Percentiles rank a stretch among this genome's conserved stretches.
phyloP scores from a whole-genome alignment of 805 yeast genomes.

The Candida jianshihensis region DNA sequence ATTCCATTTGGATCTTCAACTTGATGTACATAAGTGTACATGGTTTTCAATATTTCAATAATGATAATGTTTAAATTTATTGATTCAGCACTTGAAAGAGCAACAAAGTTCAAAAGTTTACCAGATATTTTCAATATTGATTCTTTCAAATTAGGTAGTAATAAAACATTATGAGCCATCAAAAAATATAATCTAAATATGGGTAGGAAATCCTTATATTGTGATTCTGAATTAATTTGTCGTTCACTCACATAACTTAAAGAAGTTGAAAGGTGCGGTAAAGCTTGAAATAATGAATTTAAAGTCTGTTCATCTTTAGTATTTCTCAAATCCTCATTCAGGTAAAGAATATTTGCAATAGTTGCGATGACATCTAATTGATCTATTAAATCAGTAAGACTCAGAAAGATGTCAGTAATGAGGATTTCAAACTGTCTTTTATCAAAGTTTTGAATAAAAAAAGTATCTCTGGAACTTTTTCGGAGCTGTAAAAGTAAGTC shows the following conservation, averaged over 20 bases:
- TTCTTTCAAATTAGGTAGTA: conserved; percentile 7
- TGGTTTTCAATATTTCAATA: conserved; percentile 22
- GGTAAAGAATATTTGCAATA: conserved; percentile 16
- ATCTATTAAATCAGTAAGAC: conserved; percentile 5
- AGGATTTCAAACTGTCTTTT: conserved; percentile 4
- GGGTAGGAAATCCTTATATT: conserved; percentile 19
- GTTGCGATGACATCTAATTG: conserved; percentile 17
- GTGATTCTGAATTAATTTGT: conserved; percentile 18
- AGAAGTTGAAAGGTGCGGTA: conserved; percentile 11
- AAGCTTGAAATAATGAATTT: background rate
- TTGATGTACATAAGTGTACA: conserved; percentile 20
- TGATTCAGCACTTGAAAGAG: conserved; percentile 16
- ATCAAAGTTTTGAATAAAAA: conserved; percentile 12
- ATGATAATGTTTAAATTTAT: conserved; percentile 17
- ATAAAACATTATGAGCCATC: conserved; percentile 10
- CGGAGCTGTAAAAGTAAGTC: conserved; percentile 10
- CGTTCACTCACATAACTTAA: conserved; percentile 21
- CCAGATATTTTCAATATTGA: conserved; percentile 17
- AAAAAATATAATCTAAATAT: conserved; percentile 21
- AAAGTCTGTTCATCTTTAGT: background rate
- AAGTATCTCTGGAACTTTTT: conserved; percentile 9
- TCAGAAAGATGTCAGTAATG: conserved; percentile 5
- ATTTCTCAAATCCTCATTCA: conserved; percentile 13
- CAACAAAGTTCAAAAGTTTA: conserved; percentile 20
- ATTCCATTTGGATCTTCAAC: conserved; percentile 17